Base-by-base conservation (phyloP, 1,284 basidiomycete genomes). In the Apiotrichum brassicae region DNA sequence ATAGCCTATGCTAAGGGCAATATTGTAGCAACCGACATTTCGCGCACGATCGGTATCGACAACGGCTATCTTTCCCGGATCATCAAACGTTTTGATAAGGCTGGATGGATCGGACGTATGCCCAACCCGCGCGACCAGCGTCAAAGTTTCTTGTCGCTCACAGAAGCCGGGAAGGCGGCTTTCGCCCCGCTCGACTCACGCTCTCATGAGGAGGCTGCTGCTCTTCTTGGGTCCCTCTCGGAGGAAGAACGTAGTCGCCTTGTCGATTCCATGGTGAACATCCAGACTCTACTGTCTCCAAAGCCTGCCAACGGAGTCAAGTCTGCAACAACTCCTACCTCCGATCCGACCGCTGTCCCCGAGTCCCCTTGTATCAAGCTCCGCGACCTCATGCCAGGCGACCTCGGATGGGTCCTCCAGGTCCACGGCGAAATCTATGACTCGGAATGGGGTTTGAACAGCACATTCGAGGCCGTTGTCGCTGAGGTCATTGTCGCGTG, bases 41-140 rank as follows among this genome's bases (percentile, higher is more conserved):
- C 45, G 4, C 44, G 44, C 30, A 36, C 42, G 6, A 41, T 56
- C 13, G 48, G 43, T 23, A 24, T 50, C 32, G 54, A 56, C 36
- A 42, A 34, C 6, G 54, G 54, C 3, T 53, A 56, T 24, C 51
- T 56, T n/a, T 42, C 38, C 2, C 54, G 54, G 20, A 51, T 56
- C 20, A 34, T 56, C 23, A 53, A 53, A 43, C 51, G 51, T 6
- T 53, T 56, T 30, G 54, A 56, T 24, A 35, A 18, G 8, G 20
- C 36, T 2, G 48, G 51, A 3, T 56, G 51, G 48, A 28, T 53
- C 13, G 4, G 6, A 6, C 46, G 46, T 20, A 35, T 34, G 19
- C 42, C 48, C 6, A 36, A 47, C 28, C 45, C 45, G 8, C 20
- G 33, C 18, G 51, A 56, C 18, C 48, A 42, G 34, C 45, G 54